Percentiles rank a stretch among this genome's conserved stretches.
Conservation (phyloP, 164 flowering plant genomes). For the Stephania japonica region DNA sequence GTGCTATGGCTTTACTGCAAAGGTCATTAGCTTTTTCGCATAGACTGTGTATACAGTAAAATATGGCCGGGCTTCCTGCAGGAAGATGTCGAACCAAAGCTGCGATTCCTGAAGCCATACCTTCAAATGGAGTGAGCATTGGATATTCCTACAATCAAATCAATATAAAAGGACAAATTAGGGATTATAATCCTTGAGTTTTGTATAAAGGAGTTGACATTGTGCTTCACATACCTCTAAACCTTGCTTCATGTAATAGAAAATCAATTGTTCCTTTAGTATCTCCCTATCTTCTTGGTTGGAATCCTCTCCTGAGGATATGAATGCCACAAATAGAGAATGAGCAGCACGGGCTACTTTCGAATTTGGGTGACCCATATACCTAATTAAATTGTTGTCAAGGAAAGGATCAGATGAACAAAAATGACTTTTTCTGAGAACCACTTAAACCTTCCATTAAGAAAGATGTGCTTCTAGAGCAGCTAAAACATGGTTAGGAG, state of each 20-base stretch:
- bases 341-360: constrained; percentile 86
- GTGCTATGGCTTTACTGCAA: constrained; percentile 33
- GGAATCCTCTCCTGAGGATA: constrained; percentile 65
- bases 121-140: constrained; percentile 77
- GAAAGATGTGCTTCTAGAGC: too few species aligned
- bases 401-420: constrained; percentile 5
- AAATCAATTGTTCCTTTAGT: constrained; percentile 80
- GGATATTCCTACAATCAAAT: constrained; percentile 62
- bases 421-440: not conserved
- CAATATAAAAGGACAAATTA: not conserved
- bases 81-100: constrained; percentile 84
- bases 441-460: too few species aligned
- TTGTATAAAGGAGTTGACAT: not conserved
- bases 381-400: constrained; percentile 38
- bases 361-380: constrained; percentile 70
- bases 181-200: not conserved
- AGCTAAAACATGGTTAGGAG: too few species aligned
- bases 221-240: constrained; percentile 49
- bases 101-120: constrained; percentile 86
- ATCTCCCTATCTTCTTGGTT: constrained; percentile 41
- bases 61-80: constrained; percentile 84
- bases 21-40: constrained; percentile 51
- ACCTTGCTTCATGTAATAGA: constrained; percentile 74
- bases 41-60: constrained; percentile 66
- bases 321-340: constrained; percentile 67